phyloP scores from a whole-genome alignment of 306 rosid genomes.

The Citrullus colocynthis region DNA sequence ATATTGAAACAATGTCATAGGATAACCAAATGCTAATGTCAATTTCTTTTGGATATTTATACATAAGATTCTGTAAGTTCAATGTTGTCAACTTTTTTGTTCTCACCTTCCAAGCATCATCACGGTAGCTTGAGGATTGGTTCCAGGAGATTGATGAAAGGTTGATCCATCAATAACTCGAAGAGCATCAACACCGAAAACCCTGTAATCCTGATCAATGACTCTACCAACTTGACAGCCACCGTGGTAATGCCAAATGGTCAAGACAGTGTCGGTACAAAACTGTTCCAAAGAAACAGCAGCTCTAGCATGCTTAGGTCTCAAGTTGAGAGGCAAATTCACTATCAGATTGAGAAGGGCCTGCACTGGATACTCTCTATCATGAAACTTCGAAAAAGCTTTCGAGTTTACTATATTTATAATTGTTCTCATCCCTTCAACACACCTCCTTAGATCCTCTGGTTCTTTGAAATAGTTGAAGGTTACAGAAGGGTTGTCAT shows the following conservation, averaged over 20 bases:
- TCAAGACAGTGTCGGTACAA: constrained; percentile 60
- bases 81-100: neutral
- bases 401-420: constrained; percentile 41
- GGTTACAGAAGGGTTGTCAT: constrained; percentile 50
- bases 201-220: constrained; percentile 45
- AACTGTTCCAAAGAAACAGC: constrained; percentile 43
- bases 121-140: constrained; percentile 76
- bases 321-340: constrained; percentile 33
- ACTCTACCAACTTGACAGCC: constrained; percentile 60
- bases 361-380: constrained; percentile 14
- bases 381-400: constrained; percentile 45
- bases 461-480: constrained; percentile 69
- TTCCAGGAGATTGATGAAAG: constrained; percentile 44
- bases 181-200: constrained; percentile 42
- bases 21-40: neutral
- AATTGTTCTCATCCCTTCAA: constrained; percentile 52
- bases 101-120: constrained; percentile 80
- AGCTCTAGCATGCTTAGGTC: constrained; percentile 39
- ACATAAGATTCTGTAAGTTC: neutral
- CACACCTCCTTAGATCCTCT: constrained; percentile 46
- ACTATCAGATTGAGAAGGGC: constrained; percentile 28
- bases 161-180: constrained; percentile 82
- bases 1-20: neutral
- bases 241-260: constrained; percentile 82
- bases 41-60: neutral